Conservation (phyloP, 208 protist genomes). For the Blechomonas ayalai region DNA sequence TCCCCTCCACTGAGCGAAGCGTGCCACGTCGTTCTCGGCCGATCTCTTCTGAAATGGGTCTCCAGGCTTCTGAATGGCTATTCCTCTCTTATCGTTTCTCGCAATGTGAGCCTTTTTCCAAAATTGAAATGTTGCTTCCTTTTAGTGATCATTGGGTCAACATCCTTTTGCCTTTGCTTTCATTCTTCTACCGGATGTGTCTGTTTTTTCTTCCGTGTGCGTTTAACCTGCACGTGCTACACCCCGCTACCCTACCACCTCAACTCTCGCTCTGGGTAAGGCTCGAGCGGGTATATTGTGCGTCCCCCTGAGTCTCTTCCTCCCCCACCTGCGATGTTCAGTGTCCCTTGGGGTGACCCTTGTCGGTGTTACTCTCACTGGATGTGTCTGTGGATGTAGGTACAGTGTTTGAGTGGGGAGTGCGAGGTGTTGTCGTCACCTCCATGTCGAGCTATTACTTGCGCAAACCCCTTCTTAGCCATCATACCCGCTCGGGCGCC, state of each 20-base stretch:
- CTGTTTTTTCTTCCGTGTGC: background rate
- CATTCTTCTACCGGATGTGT: background rate
- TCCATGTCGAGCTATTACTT: background rate
- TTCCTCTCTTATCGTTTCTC: too few species aligned
- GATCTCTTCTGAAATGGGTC: too few species aligned
- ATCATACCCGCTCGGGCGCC: slow-evolving; percentile 8
- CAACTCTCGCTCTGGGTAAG: too few species aligned
- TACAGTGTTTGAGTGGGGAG: background rate
- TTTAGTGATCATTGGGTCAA: background rate
- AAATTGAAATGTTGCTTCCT: background rate
- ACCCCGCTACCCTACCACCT: too few species aligned
- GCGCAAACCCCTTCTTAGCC: background rate
- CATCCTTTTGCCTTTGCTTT: background rate
- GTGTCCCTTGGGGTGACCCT: background rate
- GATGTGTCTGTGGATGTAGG: background rate
- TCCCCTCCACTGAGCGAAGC: too few species aligned
- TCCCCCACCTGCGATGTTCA: too few species aligned
- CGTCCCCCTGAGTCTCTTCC: too few species aligned
- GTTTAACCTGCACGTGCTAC: too few species aligned
- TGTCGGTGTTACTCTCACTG: background rate
- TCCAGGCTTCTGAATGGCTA: too few species aligned
- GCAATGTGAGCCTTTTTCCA: too few species aligned
- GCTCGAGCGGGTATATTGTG: too few species aligned
- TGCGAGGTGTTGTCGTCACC: background rate
- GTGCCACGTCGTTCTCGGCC: too few species aligned